Conservation (phyloP, 2,329 filamentous ascomycete species). For the Podosphaera fusca region DNA sequence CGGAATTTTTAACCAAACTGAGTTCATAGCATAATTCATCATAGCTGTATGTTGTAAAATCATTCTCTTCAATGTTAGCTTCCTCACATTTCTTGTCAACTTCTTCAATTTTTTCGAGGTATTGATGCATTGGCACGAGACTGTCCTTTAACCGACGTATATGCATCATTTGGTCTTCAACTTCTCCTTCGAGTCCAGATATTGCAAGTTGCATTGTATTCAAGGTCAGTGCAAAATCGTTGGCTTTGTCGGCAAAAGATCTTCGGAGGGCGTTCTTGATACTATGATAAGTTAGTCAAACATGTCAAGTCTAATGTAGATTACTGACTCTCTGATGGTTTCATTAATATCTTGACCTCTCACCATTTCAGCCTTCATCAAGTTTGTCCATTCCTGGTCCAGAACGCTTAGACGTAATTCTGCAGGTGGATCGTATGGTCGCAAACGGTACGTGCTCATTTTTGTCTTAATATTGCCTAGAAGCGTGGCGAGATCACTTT, state of each 20-base stretch:
- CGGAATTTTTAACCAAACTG: constrained; percentile 69
- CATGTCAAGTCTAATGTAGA: constrained; percentile 1
- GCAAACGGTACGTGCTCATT: constrained; percentile 75
- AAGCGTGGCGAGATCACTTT: constrained; percentile 79
- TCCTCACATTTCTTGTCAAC: constrained; percentile 79
- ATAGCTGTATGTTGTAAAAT: constrained; percentile 98
- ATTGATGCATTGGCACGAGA: constrained; percentile 71
- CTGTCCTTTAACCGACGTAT: constrained; percentile 69
- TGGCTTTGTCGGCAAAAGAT: constrained; percentile 92
- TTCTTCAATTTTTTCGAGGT: constrained; percentile 64
- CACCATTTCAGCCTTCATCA: constrained; percentile 68
- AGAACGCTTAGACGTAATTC: constrained; percentile 64
- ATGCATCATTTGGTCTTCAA: constrained; percentile 81
- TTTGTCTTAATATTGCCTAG: constrained; percentile 98
- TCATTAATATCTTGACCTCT: constrained; percentile 92
- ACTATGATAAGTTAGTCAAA: constrained; percentile 21
- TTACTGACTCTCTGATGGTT: constrained; percentile 68
- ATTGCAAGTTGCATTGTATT: constrained; percentile 90
- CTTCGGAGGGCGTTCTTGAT: constrained; percentile 90
- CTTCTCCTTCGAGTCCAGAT: constrained; percentile 87
- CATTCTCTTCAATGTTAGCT: constrained; percentile 97
- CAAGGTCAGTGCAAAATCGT: constrained; percentile 85
- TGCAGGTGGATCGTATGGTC: constrained; percentile 71
- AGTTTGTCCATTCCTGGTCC: constrained; percentile 56
- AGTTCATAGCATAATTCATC: constrained; percentile 91